Conservation (phyloP, 208 protist species). For the Blechomonas ayalai region DNA sequence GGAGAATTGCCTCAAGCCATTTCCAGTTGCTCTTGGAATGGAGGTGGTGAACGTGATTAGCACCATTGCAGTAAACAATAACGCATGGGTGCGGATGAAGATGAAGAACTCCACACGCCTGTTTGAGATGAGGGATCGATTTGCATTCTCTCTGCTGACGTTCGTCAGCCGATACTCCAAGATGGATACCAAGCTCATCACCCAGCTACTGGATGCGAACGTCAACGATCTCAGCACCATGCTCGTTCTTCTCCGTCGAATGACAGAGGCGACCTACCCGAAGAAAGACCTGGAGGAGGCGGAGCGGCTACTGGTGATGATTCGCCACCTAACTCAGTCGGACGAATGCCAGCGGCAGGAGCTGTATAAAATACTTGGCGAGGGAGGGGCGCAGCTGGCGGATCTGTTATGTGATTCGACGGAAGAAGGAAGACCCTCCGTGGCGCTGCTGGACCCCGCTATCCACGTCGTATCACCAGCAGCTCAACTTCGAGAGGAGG, state of each 20-base stretch:
- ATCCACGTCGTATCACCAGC: background rate
- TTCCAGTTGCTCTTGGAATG: conserved; percentile 50
- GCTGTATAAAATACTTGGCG: conserved; percentile 36
- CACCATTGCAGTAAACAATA: conserved; percentile 81
- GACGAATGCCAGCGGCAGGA: conserved; percentile 35
- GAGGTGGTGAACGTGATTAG: conserved; percentile 76
- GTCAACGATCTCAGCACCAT: conserved; percentile 41
- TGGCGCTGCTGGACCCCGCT: background rate
- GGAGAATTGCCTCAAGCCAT: conserved; percentile 40
- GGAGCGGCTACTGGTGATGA: conserved; percentile 38
- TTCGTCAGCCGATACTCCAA: conserved; percentile 32
- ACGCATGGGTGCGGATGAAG: conserved; percentile 68
- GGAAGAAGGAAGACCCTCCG: background rate
- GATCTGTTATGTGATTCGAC: conserved; percentile 30
- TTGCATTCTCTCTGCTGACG: conserved; percentile 57
- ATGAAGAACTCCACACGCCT: conserved; percentile 82
- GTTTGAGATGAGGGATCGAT: conserved; percentile 65
- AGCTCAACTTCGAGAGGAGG: background rate
- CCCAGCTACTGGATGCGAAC: conserved; percentile 69
- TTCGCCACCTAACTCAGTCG: conserved; percentile 30
- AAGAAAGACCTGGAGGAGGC: conserved; percentile 74
- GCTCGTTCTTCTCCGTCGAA: conserved; percentile 41
- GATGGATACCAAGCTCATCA: conserved; percentile 30
- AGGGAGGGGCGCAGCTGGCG: conserved; percentile 19
- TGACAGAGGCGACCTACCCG: conserved; percentile 30